Percentiles rank a stretch among this genome's conserved stretches.
These are phyloP conservation scores for Suaeda aralocaspica DNA, from an alignment of 148 eudicot species.

Conservation along the genomic window DNA sequence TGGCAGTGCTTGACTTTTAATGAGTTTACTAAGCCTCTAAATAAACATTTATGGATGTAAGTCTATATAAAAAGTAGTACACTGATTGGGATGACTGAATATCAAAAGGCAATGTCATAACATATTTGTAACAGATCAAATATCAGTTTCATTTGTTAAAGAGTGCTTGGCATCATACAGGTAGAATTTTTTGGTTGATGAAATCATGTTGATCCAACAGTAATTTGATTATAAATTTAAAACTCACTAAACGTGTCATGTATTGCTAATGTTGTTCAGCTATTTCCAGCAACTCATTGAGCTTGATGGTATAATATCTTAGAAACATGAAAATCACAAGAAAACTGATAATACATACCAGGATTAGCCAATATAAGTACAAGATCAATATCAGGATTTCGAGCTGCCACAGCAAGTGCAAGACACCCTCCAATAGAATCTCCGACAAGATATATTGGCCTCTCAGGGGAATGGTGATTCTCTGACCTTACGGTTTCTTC, in stretches of 20 bases:
- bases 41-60: neutral
- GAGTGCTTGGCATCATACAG: too few species aligned
- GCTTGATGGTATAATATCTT: neutral
- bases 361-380: slow-evolving; percentile 71
- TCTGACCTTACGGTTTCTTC: slow-evolving; percentile 51
- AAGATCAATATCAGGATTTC: slow-evolving; percentile 52
- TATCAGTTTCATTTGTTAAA: too few species aligned
- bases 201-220: neutral
- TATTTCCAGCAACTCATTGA: neutral
- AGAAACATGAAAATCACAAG: neutral
- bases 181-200: too few species aligned
- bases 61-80: neutral
- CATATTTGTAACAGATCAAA: too few species aligned
- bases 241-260: neutral
- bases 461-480: slow-evolving; percentile 27
- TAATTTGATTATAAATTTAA: too few species aligned
- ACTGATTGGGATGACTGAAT: too few species aligned
- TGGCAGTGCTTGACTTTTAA: too few species aligned
- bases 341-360: slow-evolving; percentile 36
- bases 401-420: slow-evolving; percentile 59
- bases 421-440: slow-evolving; percentile 63
- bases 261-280: neutral
- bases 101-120: too few species aligned
- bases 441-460: slow-evolving; percentile 69
- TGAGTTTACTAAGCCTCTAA: neutral